Evolutionary conservation across 805 yeast species (phyloP).

Genomic region (Ogataea corticis): DNA sequence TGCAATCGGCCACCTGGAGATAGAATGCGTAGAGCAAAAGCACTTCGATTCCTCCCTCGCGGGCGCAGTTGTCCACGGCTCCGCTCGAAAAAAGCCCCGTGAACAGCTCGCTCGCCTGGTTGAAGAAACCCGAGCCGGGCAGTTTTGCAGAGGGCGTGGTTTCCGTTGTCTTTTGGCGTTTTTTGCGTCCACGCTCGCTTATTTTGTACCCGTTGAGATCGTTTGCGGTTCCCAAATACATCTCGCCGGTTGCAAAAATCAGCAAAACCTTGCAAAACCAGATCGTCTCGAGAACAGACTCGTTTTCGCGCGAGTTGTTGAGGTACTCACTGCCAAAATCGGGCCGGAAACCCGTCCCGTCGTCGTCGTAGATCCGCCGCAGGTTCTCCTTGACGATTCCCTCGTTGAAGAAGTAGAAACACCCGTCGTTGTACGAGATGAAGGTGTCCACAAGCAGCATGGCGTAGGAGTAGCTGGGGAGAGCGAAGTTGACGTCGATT

Average conservation of each 20-base stretch:
- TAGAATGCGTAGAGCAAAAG: constrained; percentile 74
- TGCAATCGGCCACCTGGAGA: constrained; percentile 81
- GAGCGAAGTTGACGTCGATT: constrained; percentile 64
- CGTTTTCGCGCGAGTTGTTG: constrained; percentile 36
- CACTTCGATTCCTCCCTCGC: constrained; percentile 80
- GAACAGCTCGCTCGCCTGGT: constrained; percentile 76
- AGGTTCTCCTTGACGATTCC: constrained; percentile 71
- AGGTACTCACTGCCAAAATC: constrained; percentile 29
- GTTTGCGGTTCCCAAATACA: constrained; percentile 77
- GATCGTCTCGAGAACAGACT: constrained; percentile 69
- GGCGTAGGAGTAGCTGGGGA: constrained; percentile 78
- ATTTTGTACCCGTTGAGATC: constrained; percentile 52
- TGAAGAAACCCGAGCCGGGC: constrained; percentile 79
- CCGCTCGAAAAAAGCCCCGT: constrained; percentile 78
- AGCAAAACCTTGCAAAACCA: constrained; percentile 78
- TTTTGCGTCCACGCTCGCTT: constrained; percentile 23
- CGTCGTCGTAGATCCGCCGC: constrained; percentile 61
- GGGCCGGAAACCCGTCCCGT: constrained; percentile 30
- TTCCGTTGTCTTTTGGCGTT: constrained; percentile 19
- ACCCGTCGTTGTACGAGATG: constrained; percentile 78
- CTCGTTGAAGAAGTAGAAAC: constrained; percentile 82
- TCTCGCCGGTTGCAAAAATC: constrained; percentile 78
- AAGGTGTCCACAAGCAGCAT: constrained; percentile 73
- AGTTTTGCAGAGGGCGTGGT: constrained; percentile 40
- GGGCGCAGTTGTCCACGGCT: constrained; percentile 74